Evolutionary conservation across 139 green algal species (phyloP).

Genomic region (Tetraselmis chui): DNA sequence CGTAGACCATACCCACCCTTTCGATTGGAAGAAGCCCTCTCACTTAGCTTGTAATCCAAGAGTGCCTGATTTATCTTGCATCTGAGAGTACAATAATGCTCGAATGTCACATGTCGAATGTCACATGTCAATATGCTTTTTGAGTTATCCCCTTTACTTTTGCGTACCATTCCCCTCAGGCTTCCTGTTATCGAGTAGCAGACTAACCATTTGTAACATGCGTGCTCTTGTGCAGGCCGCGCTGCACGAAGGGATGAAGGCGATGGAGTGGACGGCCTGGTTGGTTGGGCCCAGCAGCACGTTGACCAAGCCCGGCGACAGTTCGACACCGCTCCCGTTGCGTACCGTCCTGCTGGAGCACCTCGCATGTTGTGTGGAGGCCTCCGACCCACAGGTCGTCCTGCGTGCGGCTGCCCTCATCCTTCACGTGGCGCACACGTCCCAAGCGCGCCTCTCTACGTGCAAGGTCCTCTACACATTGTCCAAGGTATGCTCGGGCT

Average conservation of each 20-base stretch:
- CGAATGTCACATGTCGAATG: too few relatives aligned
- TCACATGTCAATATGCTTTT: too few relatives aligned
- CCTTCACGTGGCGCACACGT: background rate
- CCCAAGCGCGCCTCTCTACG: background rate
- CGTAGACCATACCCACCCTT: too few relatives aligned
- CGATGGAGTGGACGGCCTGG: background rate
- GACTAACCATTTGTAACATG: too few relatives aligned
- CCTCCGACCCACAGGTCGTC: background rate
- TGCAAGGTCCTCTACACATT: background rate
- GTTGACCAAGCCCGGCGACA: background rate
- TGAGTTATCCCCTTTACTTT: too few relatives aligned
- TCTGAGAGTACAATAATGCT: too few relatives aligned
- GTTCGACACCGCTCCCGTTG: background rate
- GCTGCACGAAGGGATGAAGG: background rate
- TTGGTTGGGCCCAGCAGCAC: background rate
- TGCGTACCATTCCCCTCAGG: too few relatives aligned
- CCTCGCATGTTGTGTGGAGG: background rate
- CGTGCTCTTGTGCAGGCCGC: too few relatives aligned
- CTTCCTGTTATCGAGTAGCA: too few relatives aligned
- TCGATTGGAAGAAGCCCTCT: too few relatives aligned
- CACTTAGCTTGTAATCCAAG: too few relatives aligned
- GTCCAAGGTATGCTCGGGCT: background rate
- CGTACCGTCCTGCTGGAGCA: background rate
- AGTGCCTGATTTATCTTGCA: too few relatives aligned
- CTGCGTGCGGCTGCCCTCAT: background rate